Conservation (phyloP, 768 basidiomycete species). For the Cystobasidium onofrii region DNA sequence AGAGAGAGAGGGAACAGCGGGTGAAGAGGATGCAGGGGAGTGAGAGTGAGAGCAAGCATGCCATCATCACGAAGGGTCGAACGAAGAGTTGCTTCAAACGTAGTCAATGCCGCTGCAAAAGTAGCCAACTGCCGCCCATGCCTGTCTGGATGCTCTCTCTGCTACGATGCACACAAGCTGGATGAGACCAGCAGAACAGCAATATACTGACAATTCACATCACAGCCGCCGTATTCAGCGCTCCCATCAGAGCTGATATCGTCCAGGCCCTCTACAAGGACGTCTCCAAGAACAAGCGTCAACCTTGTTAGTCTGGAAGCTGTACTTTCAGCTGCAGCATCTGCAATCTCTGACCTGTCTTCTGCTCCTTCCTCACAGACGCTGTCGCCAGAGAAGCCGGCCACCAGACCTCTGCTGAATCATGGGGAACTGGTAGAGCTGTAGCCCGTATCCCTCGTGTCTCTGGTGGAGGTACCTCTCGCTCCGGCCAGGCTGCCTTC, state of each 20-base stretch:
- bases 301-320: background rate
- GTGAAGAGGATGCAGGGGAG: too few relatives aligned
- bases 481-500: constrained; percentile 98
- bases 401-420: constrained; percentile 97
- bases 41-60: too few relatives aligned
- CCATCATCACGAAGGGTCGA: too few relatives aligned
- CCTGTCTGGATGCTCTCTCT: background rate
- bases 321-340: constrained; percentile 35
- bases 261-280: constrained; percentile 97
- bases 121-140: background rate
- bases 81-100: too few relatives aligned
- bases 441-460: constrained; percentile 96
- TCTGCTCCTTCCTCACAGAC: constrained; percentile 71
- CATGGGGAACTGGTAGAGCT: constrained; percentile 99
- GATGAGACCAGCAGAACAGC: too few relatives aligned
- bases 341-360: constrained; percentile 98
- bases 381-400: constrained; percentile 95
- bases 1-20: too few relatives aligned
- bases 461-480: constrained; percentile 94
- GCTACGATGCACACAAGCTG: too few relatives aligned
- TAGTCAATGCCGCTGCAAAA: too few relatives aligned
- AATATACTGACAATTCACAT: background rate
- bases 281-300: constrained; percentile 46
- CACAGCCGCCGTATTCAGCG: constrained; percentile 67
- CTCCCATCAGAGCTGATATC: constrained; percentile 96